A percentile compares a stretch with the other conserved stretches of the same genome.
Evolutionary conservation across 306 rosid genomes (phyloP).

Genomic region (Biancaea sappan): DNA sequence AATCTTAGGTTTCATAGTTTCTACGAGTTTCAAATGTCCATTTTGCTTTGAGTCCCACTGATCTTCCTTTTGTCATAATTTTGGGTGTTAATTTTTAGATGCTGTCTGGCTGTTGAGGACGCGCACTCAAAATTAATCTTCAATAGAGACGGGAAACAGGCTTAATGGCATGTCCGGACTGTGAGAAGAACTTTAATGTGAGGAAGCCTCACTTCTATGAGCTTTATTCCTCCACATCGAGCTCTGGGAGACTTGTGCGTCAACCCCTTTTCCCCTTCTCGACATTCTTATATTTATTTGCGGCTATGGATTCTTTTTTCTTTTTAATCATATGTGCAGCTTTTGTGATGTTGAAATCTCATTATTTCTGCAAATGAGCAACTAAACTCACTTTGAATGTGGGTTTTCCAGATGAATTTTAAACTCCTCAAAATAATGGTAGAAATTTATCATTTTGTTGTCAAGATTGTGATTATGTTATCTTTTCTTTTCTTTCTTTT

Average conservation of each 20-base stretch:
- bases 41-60: neutral
- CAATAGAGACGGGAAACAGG: slow-evolving; percentile 12
- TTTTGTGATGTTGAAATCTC: neutral
- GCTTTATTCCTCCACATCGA: slow-evolving; percentile 59
- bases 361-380: neutral
- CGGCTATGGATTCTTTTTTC: neutral
- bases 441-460: neutral
- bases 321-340: neutral
- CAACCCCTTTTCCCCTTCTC: neutral
- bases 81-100: neutral
- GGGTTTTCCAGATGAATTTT: neutral
- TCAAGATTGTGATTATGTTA: neutral
- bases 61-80: slow-evolving; percentile 14
- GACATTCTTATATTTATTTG: neutral
- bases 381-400: neutral
- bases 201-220: slow-evolving; percentile 78
- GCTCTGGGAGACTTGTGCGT: slow-evolving; percentile 68
- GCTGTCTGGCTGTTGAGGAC: slow-evolving; percentile 33
- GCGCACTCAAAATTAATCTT: slow-evolving; percentile 8
- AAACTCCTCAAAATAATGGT: neutral
- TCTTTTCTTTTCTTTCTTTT: neutral
- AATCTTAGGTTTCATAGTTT: neutral
- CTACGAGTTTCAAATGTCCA: neutral
- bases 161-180: slow-evolving; percentile 53
- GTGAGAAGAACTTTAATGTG: slow-evolving; percentile 46